Evolutionary conservation across 306 rosid genomes (phyloP).

Genomic region (Rosa lucieae): DNA sequence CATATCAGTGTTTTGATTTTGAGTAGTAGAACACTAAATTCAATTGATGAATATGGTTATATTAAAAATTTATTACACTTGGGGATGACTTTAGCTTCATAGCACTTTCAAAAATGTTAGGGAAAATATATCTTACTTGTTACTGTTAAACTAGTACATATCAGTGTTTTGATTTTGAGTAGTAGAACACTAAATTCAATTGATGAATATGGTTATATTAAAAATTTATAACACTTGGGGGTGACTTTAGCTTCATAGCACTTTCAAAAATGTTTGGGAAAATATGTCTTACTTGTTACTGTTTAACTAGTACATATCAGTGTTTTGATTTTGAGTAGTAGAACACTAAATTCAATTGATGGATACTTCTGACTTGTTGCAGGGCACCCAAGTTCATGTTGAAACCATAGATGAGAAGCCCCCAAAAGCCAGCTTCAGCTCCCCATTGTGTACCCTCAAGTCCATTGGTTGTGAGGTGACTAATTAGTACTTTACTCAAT

Average conservation of each 20-base stretch:
- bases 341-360: not conserved
- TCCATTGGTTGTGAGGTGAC: constrained; percentile 44
- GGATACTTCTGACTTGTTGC: not conserved
- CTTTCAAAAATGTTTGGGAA: not conserved
- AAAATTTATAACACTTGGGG: not conserved
- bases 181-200: too few relatives aligned
- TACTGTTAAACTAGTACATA: too few relatives aligned
- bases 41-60: not conserved
- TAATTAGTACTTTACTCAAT: not conserved
- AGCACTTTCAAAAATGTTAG: not conserved
- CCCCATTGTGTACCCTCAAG: constrained; percentile 53
- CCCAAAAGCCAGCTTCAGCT: constrained; percentile 34
- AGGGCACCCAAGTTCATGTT: constrained; percentile 23
- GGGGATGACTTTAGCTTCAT: too few relatives aligned
- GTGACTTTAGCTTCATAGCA: too few relatives aligned
- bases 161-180: not conserved
- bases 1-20: not conserved
- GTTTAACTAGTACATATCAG: not conserved
- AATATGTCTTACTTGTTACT: not conserved
- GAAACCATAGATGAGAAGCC: constrained; percentile 43
- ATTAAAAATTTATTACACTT: not conserved
- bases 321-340: too few relatives aligned
- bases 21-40: too few relatives aligned
- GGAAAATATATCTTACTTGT: not conserved
- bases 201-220: not conserved